These are phyloP conservation scores for Fusarium sp. DNA, from an alignment of 2,329 filamentous ascomycete genomes.

Conservation along the genomic window DNA sequence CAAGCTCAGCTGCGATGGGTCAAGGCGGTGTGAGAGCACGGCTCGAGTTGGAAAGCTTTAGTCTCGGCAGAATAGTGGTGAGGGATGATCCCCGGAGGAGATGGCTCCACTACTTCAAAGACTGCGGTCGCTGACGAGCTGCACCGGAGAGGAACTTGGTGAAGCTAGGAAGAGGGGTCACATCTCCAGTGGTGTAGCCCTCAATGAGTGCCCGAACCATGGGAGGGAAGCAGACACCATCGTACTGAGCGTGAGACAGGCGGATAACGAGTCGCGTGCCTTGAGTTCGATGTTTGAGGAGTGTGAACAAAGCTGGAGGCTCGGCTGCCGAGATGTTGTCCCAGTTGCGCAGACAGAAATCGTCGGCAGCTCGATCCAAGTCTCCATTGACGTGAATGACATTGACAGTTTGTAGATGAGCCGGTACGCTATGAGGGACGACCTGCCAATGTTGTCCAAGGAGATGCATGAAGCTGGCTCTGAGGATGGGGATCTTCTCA, in stretches of 20 bases:
- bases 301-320: conserved; percentile 25
- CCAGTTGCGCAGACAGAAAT: conserved; percentile 19
- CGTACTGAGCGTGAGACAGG: conserved; percentile 63
- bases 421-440: conserved; percentile 22
- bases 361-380: conserved; percentile 17
- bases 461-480: conserved; percentile 34
- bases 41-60: neutral
- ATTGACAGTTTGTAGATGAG: neutral
- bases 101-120: conserved; percentile 56
- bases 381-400: conserved; percentile 17
- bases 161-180: conserved; percentile 41
- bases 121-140: neutral
- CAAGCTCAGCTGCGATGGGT: neutral
- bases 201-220: conserved; percentile 53
- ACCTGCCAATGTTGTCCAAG: conserved; percentile 37
- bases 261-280: conserved; percentile 36
- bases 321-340: neutral
- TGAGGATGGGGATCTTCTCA: conserved; percentile 34
- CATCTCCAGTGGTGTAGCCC: conserved; percentile 47
- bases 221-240: conserved; percentile 57
- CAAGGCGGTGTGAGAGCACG: neutral
- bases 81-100: conserved; percentile 53
- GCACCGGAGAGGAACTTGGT: conserved; percentile 14
- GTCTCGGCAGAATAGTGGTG: conserved; percentile 44
- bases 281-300: conserved; percentile 28